phyloP scores from a whole-genome alignment of 768 basidiomycete species.

The Termitomyces sp. region DNA sequence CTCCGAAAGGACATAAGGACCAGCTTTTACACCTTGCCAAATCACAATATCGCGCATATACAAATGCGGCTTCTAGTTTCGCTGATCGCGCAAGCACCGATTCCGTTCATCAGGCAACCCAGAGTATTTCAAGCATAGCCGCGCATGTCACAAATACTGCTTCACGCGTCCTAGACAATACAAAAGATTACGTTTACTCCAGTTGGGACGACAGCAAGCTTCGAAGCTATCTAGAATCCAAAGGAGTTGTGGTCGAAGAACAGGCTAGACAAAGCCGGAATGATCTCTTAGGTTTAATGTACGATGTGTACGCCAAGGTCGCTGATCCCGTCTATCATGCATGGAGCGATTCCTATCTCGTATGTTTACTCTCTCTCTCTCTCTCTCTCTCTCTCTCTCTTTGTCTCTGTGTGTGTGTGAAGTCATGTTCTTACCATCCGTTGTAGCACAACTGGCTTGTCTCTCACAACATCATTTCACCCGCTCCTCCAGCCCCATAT shows the following conservation, averaged over 20 bases:
- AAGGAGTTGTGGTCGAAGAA: conserved; percentile 60
- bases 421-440: background rate
- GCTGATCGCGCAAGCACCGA: conserved; percentile 46
- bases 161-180: conserved; percentile 51
- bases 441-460: conserved; percentile 78
- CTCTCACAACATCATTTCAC: conserved; percentile 65
- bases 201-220: conserved; percentile 83
- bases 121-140: conserved; percentile 34
- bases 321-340: conserved; percentile 69
- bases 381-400: background rate
- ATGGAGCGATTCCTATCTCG: conserved; percentile 85
- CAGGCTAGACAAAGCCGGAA: conserved; percentile 50
- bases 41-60: conserved; percentile 58
- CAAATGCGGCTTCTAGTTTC: conserved; percentile 52
- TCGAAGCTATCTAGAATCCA: conserved; percentile 65
- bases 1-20: conserved; percentile 74
- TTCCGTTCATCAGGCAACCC: conserved; percentile 31
- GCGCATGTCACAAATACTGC: conserved; percentile 52
- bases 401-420: too few relatives aligned
- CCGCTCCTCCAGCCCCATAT: conserved; percentile 42
- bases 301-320: conserved; percentile 57
- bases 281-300: conserved; percentile 67
- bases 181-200: conserved; percentile 85
- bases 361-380: conserved; percentile 25
- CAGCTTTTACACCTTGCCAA: conserved; percentile 76